Evolutionary conservation across 1,284 basidiomycete genomes (phyloP).

Genomic region (Tylopilus sp.): DNA sequence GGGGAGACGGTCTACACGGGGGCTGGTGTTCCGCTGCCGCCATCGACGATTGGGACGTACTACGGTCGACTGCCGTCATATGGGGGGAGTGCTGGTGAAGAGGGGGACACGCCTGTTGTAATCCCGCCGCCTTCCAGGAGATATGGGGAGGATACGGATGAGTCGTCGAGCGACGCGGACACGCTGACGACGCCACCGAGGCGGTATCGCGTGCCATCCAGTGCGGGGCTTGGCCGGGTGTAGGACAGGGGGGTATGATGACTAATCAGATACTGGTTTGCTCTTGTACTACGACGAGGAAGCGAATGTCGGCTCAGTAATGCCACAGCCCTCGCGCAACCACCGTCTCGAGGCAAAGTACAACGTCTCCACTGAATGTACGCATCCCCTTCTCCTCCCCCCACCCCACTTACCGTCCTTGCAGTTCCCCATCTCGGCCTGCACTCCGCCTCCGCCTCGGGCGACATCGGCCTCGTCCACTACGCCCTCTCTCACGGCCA

Average conservation of each 20-base stretch:
- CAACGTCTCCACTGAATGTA: constrained; percentile 74
- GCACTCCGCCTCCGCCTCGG: constrained; percentile 84
- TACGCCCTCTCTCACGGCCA: constrained; percentile 91
- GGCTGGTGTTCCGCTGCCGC: constrained; percentile 25
- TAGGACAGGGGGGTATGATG: constrained; percentile 13
- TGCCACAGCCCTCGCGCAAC: constrained; percentile 21
- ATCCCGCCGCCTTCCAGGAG: constrained; percentile 29
- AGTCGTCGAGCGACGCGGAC: constrained; percentile 30
- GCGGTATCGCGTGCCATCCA: constrained; percentile 24
- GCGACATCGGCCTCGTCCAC: constrained; percentile 83
- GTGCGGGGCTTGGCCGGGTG: constrained; percentile 1
- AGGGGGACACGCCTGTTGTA: constrained; percentile 19
- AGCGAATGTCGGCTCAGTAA: constrained; percentile 11
- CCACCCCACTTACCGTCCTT: not conserved
- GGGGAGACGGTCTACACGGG: constrained; percentile 21
- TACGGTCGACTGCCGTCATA: constrained; percentile 21
- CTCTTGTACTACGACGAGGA: constrained; percentile 5
- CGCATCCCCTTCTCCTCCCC: not conserved
- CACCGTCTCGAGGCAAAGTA: constrained; percentile 60
- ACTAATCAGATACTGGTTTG: constrained; percentile 13
- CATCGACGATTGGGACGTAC: constrained; percentile 27
- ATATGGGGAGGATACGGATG: constrained; percentile 16
- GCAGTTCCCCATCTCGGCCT: constrained; percentile 82
- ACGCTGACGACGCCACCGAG: constrained; percentile 27
- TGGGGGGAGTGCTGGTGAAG: not conserved